phyloP scores from a whole-genome alignment of 2,329 filamentous ascomycete species.

The Monosporascus sp. region DNA sequence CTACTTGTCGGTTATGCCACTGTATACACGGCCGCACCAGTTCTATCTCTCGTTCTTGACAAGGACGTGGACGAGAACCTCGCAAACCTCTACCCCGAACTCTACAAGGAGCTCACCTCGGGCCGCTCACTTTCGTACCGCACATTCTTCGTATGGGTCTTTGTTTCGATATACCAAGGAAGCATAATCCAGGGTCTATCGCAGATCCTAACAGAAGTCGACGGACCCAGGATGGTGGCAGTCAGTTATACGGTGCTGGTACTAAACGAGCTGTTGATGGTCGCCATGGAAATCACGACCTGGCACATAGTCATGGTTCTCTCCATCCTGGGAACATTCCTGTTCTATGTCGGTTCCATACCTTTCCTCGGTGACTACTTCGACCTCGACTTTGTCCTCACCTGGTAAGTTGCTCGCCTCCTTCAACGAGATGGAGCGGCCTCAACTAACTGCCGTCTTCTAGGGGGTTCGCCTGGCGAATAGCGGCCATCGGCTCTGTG shows the following conservation, averaged over 20 bases:
- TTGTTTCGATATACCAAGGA: slow-evolving; percentile 92
- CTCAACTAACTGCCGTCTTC: neutral
- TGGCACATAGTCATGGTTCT: slow-evolving; percentile 94
- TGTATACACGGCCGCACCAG: slow-evolving; percentile 87
- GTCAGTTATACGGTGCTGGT: slow-evolving; percentile 90
- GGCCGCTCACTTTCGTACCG: slow-evolving; percentile 84
- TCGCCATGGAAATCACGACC: slow-evolving; percentile 90
- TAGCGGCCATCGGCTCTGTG: slow-evolving; percentile 72
- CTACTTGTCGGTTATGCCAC: slow-evolving; percentile 95
- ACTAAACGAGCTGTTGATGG: slow-evolving; percentile 94
- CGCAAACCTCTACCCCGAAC: slow-evolving; percentile 90
- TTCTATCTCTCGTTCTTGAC: slow-evolving; percentile 90
- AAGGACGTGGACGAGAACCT: slow-evolving; percentile 91
- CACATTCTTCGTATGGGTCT: slow-evolving; percentile 95
- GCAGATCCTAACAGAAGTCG: slow-evolving; percentile 78
- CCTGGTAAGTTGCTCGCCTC: slow-evolving; percentile 42
- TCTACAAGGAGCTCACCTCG: slow-evolving; percentile 94
- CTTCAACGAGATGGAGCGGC: too few relatives aligned
- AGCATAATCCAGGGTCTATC: slow-evolving; percentile 91
- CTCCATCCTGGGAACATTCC: slow-evolving; percentile 74
- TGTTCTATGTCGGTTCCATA: slow-evolving; percentile 74
- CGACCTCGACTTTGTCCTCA: slow-evolving; percentile 74
- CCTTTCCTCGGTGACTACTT: slow-evolving; percentile 90
- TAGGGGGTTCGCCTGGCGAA: slow-evolving; percentile 84
- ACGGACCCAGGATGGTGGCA: slow-evolving; percentile 72